Percentiles rank a stretch among this genome's conserved stretches.
phyloP scores from a whole-genome alignment of 805 yeast genomes.

The Grigorovia transvaalensis region DNA sequence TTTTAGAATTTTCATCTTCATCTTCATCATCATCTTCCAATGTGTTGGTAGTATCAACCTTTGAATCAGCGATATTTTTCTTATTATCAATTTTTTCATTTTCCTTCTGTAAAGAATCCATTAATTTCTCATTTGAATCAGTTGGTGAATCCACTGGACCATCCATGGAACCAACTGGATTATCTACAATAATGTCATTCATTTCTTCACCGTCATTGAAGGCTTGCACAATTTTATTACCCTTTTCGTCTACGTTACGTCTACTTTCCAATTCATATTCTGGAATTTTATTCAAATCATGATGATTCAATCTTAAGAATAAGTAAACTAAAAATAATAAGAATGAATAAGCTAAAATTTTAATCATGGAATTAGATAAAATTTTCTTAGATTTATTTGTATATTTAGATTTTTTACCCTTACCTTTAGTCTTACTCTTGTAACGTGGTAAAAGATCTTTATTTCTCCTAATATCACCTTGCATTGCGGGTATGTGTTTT shows the following conservation, averaged over 20 bases:
- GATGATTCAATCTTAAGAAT: conserved; percentile 17
- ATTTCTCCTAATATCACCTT: conserved; percentile 27
- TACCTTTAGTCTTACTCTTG: conserved; percentile 5
- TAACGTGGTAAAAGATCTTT: conserved; percentile 35
- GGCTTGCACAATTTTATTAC: not conserved
- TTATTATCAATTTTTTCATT: not conserved
- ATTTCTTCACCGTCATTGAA: not conserved
- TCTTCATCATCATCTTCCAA: not conserved
- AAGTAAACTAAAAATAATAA: conserved; percentile 28
- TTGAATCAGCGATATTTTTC: not conserved
- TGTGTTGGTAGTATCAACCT: not conserved
- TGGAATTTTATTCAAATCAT: conserved; percentile 14
- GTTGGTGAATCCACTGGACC: not conserved
- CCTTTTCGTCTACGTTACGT: conserved; percentile 1
- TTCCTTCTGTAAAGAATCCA: not conserved
- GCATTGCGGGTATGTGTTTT: conserved; percentile 12
- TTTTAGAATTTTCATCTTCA: not conserved
- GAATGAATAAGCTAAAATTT: conserved; percentile 31
- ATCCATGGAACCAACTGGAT: not conserved
- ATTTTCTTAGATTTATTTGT: conserved; percentile 13
- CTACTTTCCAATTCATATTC: conserved; percentile 22
- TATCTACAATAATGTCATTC: not conserved
- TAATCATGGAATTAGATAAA: conserved; percentile 41
- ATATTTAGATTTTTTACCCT: conserved; percentile 2
- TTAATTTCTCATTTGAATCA: not conserved